Base-by-base conservation (phyloP, 2,329 filamentous ascomycete species). In the Dactylonectria macrodidyma region DNA sequence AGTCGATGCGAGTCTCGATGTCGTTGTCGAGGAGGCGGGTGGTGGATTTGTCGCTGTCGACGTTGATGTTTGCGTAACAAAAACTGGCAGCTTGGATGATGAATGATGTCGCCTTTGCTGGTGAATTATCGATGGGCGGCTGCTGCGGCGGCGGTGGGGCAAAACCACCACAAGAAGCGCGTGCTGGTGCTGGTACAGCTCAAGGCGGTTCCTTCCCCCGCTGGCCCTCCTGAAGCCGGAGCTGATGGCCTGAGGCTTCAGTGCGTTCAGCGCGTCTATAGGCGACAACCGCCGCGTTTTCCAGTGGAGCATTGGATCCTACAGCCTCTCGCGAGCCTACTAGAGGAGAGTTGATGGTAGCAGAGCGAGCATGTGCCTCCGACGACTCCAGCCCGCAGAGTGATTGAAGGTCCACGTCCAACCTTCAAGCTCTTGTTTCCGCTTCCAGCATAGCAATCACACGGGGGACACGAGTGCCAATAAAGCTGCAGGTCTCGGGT, bases 231-330 rank as follows among this genome's bases (percentile, higher is more conserved):
- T 65, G 56, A 24, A 59, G 56, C 34, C 12, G 59, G 55, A 22
- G 47, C 60, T 48, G 51, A 51, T 66, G 66, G 71, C 68, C 73
- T 71, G 71, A 73, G 73, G 71, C 55, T 73, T 69, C 72, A 76
- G 73, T 66, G 69, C 72, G 65, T 73, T 69, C 72, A 76, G 73
- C 67, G 69, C 72, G 66, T 68, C 63, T 71, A 76, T 47, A 71
- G 68, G 72, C 68, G 71, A 75, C 30, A 74, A 56, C 54, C 73
- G 73, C 67, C 69, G 66, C 74, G 73, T 73, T 48, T 65, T 64
- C 34, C 59, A 63, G 51, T 24, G 41, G 51, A 46, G 16, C 36
- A 30, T 30, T 44, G 44, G 48, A 46, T 24, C 33, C 41, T 38
- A 30, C 26, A 22, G 22, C 16, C 22, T 30, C 33, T 26, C 51